Evolutionary conservation across 2,329 filamentous ascomycete genomes (phyloP).

Genomic region (Monosporascus sp.): DNA sequence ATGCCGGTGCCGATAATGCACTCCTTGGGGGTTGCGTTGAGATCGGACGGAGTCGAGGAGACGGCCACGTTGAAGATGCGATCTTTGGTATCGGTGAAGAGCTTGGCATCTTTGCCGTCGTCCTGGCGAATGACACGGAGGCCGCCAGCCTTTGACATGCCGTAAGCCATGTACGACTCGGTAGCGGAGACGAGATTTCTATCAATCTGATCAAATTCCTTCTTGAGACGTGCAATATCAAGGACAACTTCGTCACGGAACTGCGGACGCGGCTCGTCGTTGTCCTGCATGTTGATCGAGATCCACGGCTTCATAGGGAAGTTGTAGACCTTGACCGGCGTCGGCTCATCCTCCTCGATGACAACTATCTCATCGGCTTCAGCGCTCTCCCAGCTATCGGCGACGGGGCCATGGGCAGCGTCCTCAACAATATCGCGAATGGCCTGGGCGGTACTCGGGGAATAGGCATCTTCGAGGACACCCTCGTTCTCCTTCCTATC

Average conservation of each 20-base stretch:
- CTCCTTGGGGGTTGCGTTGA: constrained; percentile 59
- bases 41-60: constrained; percentile 60
- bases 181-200: constrained; percentile 87
- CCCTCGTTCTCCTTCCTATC: constrained; percentile 48
- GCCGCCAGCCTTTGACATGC: constrained; percentile 87
- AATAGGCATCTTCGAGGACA: constrained; percentile 47
- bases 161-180: constrained; percentile 88
- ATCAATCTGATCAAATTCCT: constrained; percentile 96
- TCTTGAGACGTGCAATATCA: constrained; percentile 91
- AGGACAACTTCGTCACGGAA: constrained; percentile 79
- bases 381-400: constrained; percentile 89
- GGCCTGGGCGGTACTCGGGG: constrained; percentile 46
- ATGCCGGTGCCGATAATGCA: constrained; percentile 88
- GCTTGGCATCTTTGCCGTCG: constrained; percentile 83
- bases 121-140: constrained; percentile 92
- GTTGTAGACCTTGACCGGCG: constrained; percentile 77
- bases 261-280: constrained; percentile 50
- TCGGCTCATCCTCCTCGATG: constrained; percentile 62
- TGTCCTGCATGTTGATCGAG: constrained; percentile 68
- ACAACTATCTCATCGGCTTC: constrained; percentile 64
- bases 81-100: constrained; percentile 87
- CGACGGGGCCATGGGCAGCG: constrained; percentile 55
- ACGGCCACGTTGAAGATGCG: constrained; percentile 92
- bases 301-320: constrained; percentile 97
- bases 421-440: constrained; percentile 48